These are phyloP conservation scores for Fusarium mexicanum DNA, from an alignment of 2,329 filamentous ascomycete species.

Conservation along the genomic window DNA sequence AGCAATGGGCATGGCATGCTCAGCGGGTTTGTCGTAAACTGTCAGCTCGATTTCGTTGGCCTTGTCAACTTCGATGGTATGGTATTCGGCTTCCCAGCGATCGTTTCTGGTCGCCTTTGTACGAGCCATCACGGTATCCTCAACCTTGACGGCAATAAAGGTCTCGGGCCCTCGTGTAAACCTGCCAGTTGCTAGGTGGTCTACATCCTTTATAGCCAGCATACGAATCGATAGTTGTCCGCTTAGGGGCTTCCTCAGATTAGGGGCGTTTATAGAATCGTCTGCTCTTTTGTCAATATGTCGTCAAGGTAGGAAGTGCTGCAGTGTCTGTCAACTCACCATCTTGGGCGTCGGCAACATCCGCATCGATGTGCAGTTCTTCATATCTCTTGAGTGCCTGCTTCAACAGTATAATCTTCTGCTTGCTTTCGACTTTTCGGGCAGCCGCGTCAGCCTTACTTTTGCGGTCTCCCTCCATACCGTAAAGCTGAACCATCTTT, in stretches of 20 bases:
- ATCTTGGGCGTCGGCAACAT: constrained; percentile 79
- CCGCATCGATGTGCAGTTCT: constrained; percentile 94
- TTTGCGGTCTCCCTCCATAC: constrained; percentile 96
- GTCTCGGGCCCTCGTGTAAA: constrained; percentile 95
- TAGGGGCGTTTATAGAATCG: constrained; percentile 95
- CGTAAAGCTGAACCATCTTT: constrained; percentile 98
- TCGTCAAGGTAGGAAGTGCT: neutral
- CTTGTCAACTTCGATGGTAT: constrained; percentile 95
- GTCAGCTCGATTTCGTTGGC: constrained; percentile 98
- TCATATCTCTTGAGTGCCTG: constrained; percentile 97
- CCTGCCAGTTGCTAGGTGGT: constrained; percentile 84
- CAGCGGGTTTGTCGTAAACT: constrained; percentile 93
- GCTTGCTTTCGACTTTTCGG: constrained; percentile 91
- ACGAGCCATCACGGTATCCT: constrained; percentile 89
- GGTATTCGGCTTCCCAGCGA: constrained; percentile 89
- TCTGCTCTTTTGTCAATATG: constrained; percentile 63
- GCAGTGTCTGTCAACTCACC: constrained; percentile 63
- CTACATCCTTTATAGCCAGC: constrained; percentile 90
- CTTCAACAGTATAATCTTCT: constrained; percentile 95
- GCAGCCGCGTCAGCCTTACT: constrained; percentile 93
- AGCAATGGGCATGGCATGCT: constrained; percentile 90
- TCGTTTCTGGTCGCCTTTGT: constrained; percentile 88
- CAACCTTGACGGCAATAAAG: constrained; percentile 95
- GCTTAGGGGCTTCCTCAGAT: constrained; percentile 93
- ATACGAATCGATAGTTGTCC: constrained; percentile 89